Evolutionary conservation across 352 stramenopile species (phyloP), one percentile per base, ranked within the genome.

Genomic region (Blastocystis sp.): DNA sequence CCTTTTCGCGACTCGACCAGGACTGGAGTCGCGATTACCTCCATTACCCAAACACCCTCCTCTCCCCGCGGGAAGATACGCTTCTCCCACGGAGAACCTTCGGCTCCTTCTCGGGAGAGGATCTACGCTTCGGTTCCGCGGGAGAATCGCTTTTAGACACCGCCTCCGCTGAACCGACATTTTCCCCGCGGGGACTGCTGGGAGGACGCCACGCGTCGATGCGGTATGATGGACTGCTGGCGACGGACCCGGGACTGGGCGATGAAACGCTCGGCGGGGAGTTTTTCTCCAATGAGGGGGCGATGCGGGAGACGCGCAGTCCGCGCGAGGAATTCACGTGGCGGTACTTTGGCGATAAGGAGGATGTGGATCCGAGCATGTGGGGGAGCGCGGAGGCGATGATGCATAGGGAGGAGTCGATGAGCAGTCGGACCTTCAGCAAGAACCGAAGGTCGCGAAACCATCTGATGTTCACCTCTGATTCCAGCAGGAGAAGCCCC

Each of bases 321-420:
- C 27, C 24, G 16, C 51, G 40, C 34, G 16, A 34, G 8, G 48
- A 59, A 9, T 65, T 81, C 42, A 42, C 49, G 21, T 81, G 69
- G 69, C 36, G 32, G 1, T 18, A 29, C 2, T 81, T 81, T 29
- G 48, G 18, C 0, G 69, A 81, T n/a, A 24, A 38, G 18, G 48
- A 81, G 18, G 69, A 81, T 48, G 63, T 81, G 29, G 69, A 81
- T 44, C 38, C 53, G 46, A 65, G 61, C 21, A 32, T 81, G 69
- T 81, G 44, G 48, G 69, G 34, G 32, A 18, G 3, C 3, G 36
- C 8, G n/a, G 11, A 11, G 69, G 63, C 3, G 2, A 11, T 81
- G 27, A 46, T 7, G 36, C n/a, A 44, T 81, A 81, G 69, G 32
- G 42, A 48, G 16, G 69, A 81, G 27, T 81, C 69, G 8, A 18